Percentiles rank a stretch among this genome's conserved stretches.
These are phyloP conservation scores for Leccinum broughii DNA, from an alignment of 768 basidiomycete species.

Conservation along the genomic window DNA sequence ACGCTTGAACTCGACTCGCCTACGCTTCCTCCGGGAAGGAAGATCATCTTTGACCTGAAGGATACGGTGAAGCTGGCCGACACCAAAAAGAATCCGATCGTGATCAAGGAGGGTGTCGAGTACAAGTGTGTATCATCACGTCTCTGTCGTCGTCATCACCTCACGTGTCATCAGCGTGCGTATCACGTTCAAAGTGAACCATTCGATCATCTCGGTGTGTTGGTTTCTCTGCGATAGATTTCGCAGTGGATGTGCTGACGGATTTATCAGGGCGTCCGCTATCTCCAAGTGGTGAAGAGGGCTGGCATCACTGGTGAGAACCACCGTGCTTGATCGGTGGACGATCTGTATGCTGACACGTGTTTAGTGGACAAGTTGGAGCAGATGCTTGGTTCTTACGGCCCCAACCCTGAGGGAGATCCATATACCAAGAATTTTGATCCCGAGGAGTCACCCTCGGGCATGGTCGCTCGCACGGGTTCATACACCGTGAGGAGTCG, in stretches of 20 bases:
- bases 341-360: constrained; percentile 6
- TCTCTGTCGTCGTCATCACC: not conserved
- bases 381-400: constrained; percentile 94
- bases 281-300: constrained; percentile 87
- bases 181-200: constrained; percentile 85
- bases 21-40: constrained; percentile 61
- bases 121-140: constrained; percentile 61
- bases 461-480: constrained; percentile 81
- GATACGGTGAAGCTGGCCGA: constrained; percentile 45
- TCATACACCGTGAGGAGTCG: constrained; percentile 77
- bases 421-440: constrained; percentile 78
- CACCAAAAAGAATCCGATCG: constrained; percentile 75
- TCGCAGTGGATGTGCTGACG: constrained; percentile 8
- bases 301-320: constrained; percentile 66
- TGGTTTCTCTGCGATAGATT: not conserved
- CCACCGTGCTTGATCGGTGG: not conserved
- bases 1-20: constrained; percentile 80
- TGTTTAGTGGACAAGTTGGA: constrained; percentile 84
- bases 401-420: constrained; percentile 63
- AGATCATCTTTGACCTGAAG: constrained; percentile 66
- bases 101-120: constrained; percentile 83
- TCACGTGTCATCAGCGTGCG: constrained; percentile 53
- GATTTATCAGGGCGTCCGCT: constrained; percentile 67
- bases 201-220: constrained; percentile 80
- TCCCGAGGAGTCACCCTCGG: constrained; percentile 70